Base-by-base conservation (phyloP, 192 early-diverging fungal species). In the Backusella macrospora region DNA sequence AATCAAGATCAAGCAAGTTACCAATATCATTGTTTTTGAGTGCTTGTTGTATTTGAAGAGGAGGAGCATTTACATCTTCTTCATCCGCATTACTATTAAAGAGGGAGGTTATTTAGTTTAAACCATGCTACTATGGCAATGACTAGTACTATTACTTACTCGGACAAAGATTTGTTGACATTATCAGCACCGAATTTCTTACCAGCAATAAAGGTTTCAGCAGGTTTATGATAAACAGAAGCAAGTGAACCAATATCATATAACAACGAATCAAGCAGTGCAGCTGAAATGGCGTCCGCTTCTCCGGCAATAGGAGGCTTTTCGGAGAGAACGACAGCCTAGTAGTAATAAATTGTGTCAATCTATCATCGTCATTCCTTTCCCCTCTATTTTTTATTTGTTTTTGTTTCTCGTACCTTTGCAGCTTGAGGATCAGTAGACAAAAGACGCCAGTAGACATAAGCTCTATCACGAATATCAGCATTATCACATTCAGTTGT, bases 381-480 rank as follows among this genome's bases (percentile, higher is more conserved):
- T 75, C 12, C 34, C 26, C 10, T 9, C 10, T 9, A 62, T 29
- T 46, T 34, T 44, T 14, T n/a, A 13, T 15, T 14, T 39, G 23
- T 72, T n/a, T 62, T 43, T 59, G 18, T 62, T 38, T 67, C 7
- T 37, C 73, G 21, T 75, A 91, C 89, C 85, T 96, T 95, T 15
- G 96, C 96, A 6, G 95, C 92, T 73, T 95, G 89, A 7, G 98
- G 98, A 81, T 96, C 93, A 18, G 95, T 93, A 5, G 95, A 96
- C 3, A 99, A 83, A 71, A 99, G 83, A 68, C 98, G 86, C 98
- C 98, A 99, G 84, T 99, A 99, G 45, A 99, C 86, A 76, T 96
- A 99, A 6, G 96, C 97, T 16, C 98, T 88, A 76, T 99, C 98
- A 37, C 98, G 88, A 34, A 98, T 92, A 79, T 99, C 98, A 8